Base-by-base conservation (phyloP, 495 filamentous ascomycete species). In the Xeromyces bisporus region DNA sequence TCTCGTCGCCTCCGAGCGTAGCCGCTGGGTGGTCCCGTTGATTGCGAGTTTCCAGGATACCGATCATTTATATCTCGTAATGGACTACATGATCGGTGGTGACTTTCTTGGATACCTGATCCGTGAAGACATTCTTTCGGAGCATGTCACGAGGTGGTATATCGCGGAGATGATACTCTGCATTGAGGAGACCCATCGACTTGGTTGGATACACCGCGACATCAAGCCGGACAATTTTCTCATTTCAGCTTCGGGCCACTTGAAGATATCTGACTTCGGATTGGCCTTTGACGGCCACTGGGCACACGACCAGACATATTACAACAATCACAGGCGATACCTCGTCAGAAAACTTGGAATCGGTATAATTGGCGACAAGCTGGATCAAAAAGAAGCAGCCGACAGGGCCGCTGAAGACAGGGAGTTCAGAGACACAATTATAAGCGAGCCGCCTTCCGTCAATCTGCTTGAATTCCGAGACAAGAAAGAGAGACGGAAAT, bases 201-300 rank as follows among this genome's bases (percentile, higher is more conserved):
- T 93, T 21, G 64, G 66, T 17, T 93, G 80, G 68, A 93, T 96
- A 28, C 87, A 96, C 48, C 77, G 87, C 7, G 87, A 93, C 55
- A 70, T 96, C 46, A 96, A 96, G 51, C 87, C 87, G 0, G 87
- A 96, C 60, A 96, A 96, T 43, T 93, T 96, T 40, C 67, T 93
- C 23, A 84, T 93, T 40, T 80, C 76, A 6, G 67, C 80, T 0
- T 78, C 77, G 23, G 85, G 87, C 0, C 87, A 96, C 48, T 55
- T 96, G 38, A 93, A 91, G 47, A 93, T 96, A 35, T 84, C 82
- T 6, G 87, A 96, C 45, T 96, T 96, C 48, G 87, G 87, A 0
- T 64, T 96, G 15, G 81, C 86, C 9, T 93, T 93, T 48, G 81
- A 93, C 43, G 87, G 87, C 2, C 83, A 93, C 46, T 93, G 87